phyloP scores from a whole-genome alignment of 495 filamentous ascomycete species.

The Penicillium crystallinum region DNA sequence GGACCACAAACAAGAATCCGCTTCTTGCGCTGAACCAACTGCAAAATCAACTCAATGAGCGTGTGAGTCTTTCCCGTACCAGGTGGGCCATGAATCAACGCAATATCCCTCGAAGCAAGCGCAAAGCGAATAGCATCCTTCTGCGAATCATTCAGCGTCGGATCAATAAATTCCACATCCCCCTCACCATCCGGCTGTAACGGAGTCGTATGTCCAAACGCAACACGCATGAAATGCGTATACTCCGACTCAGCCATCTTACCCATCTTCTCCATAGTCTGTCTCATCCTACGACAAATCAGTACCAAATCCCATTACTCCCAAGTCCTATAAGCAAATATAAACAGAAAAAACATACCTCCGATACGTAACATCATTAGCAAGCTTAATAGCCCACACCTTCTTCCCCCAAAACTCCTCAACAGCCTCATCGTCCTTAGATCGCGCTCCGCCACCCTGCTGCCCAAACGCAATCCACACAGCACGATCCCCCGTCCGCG shows the following conservation, averaged over 20 bases:
- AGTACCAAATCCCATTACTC: background rate
- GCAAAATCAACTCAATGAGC: conserved; percentile 87
- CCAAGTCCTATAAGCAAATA: too few species aligned
- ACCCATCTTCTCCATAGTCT: conserved; percentile 73
- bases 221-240: conserved; percentile 69
- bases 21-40: conserved; percentile 65
- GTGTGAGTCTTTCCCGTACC: conserved; percentile 98
- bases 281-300: conserved; percentile 67
- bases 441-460: conserved; percentile 42
- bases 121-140: conserved; percentile 90
- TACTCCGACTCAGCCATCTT: conserved; percentile 68
- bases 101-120: conserved; percentile 74
- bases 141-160: conserved; percentile 80
- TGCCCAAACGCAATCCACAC: conserved; percentile 67
- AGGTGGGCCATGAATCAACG: conserved; percentile 91
- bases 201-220: conserved; percentile 62
- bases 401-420: conserved; percentile 56
- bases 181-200: conserved; percentile 47
- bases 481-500: conserved; percentile 53
- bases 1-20: conserved; percentile 90
- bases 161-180: conserved; percentile 68
- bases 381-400: conserved; percentile 79
- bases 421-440: conserved; percentile 55
- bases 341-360: conserved; percentile 49
- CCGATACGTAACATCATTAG: conserved; percentile 90